Evolutionary conservation across 805 yeast species (phyloP), one percentile per base, ranked within the genome.

Genomic region (Wickerhamiella spandovensis): DNA sequence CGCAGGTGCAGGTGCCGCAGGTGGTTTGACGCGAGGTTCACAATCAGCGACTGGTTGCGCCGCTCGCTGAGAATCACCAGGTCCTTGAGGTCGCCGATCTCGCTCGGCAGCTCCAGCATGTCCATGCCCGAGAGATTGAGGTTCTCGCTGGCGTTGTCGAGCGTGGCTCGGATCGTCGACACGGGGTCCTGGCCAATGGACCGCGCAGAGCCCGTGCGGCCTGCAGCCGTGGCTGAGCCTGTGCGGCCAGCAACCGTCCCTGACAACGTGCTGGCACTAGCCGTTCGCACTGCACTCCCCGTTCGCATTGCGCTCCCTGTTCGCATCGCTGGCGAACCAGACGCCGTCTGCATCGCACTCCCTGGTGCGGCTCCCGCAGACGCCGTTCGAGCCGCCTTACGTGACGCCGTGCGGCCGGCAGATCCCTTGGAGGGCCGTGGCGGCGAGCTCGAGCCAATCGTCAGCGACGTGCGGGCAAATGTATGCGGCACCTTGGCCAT

Each of bases 21-120:
- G 1, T 28, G 13, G 53, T 69, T 69, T 44, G 57, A 52, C 15
- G 58, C 53, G 38, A 70, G 55, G 48, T 57, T 61, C 44, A 70
- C 41, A 32, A 59, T 56, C 43, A 68, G 53, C 35, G 51, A 43
- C 20, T 66, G 60, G 9, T 51, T 52, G 43, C 61, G 50, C 17
- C 61, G 51, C 21, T 54, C 58, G 10, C 46, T 51, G 23, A 52
- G 38, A 22, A 48, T 39, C 7, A 65, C 65, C 28, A 65, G 51
- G 47, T 61, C 54, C 30, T 54, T 53, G 41, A 69, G 57, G 47
- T 69, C 73, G 6, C 51, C 56, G 43, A 67, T 55, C 25, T 64
- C 70, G 8, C 47, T 54, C 0, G 73, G 73, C 8, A 70, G 54
- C 24, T 56, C 52, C 0, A 44, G 47, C 13, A 69, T 50, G 7